A percentile compares a stretch with the other conserved stretches of the same genome.
phyloP scores from a whole-genome alignment of 805 yeast genomes.

The Kuraishia ogatae region DNA sequence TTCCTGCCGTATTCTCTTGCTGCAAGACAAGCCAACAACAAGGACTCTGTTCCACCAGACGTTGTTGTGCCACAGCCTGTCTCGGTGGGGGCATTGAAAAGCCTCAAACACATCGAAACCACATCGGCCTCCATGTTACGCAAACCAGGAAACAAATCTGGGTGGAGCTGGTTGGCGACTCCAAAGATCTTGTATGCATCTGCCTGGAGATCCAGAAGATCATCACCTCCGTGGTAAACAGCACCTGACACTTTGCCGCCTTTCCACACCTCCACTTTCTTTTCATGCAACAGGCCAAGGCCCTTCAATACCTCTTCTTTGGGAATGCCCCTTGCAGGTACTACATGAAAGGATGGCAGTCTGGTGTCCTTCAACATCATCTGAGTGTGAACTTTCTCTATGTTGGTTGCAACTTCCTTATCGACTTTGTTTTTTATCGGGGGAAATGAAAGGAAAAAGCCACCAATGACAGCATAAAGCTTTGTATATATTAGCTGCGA shows the following conservation, averaged over 20 bases:
- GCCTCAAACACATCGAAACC: conserved; percentile 76
- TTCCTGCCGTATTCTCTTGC: conserved; percentile 71
- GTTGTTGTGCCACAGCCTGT: conserved; percentile 74
- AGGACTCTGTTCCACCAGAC: conserved; percentile 94
- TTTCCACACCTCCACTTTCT: conserved; percentile 67
- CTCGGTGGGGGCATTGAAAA: conserved; percentile 63
- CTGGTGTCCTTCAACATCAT: conserved; percentile 46
- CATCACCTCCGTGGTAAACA: conserved; percentile 92
- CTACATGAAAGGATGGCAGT: conserved; percentile 31
- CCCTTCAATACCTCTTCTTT: conserved; percentile 37
- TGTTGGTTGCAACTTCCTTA: conserved; percentile 42
- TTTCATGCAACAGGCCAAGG: conserved; percentile 35
- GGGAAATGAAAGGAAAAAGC: conserved; percentile 36
- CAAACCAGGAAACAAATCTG: conserved; percentile 94
- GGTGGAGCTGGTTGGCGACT: conserved; percentile 92
- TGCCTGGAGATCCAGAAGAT: conserved; percentile 64
- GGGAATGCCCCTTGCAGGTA: conserved; percentile 58
- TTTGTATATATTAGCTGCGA: conserved; percentile 5
- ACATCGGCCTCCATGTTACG: conserved; percentile 95
- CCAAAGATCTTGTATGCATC: conserved; percentile 68
- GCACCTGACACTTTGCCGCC: conserved; percentile 89
- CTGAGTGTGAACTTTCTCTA: conserved; percentile 41
- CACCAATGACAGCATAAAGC: conserved; percentile 1
- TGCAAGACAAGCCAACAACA: conserved; percentile 76
- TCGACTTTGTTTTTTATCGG: conserved; percentile 48